Evolutionary conservation across 805 yeast genomes (phyloP).

Genomic region (Huiozyma naganishii): DNA sequence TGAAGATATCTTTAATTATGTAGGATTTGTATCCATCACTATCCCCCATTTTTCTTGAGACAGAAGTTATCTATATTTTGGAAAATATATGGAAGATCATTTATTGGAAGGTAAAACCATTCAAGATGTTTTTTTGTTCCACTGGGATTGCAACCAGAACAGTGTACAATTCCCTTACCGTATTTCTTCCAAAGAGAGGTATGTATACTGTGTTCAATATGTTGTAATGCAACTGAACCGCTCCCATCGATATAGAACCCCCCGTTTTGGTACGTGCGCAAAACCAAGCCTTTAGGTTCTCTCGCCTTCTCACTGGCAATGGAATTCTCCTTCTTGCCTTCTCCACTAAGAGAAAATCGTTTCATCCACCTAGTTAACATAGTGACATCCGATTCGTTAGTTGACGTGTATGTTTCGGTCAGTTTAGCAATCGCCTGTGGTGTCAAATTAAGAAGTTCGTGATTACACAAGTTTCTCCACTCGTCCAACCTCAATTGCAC

Average conservation of each 20-base stretch:
- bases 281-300: neutral
- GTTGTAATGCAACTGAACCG: slow-evolving; percentile 8
- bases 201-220: slow-evolving; percentile 18
- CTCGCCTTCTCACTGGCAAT: neutral
- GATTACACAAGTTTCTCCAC: slow-evolving; percentile 22
- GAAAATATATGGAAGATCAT: slow-evolving; percentile 13
- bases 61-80: slow-evolving; percentile 14
- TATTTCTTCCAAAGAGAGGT: slow-evolving; percentile 20
- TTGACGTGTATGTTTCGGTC: neutral
- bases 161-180: slow-evolving; percentile 22
- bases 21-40: neutral
- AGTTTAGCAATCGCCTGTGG: slow-evolving; percentile 12
- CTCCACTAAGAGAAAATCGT: neutral
- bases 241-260: slow-evolving; percentile 17
- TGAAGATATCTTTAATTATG: neutral
- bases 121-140: slow-evolving; percentile 19
- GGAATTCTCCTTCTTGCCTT: neutral
- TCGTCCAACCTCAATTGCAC: slow-evolving; percentile 20
- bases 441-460: slow-evolving; percentile 18
- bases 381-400: neutral
- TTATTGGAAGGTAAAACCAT: slow-evolving; percentile 21
- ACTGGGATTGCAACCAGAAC: slow-evolving; percentile 20
- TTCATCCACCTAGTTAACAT: neutral
- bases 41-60: slow-evolving; percentile 1
- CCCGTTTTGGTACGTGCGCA: slow-evolving; percentile 14